phyloP scores from a whole-genome alignment of 139 green algal species.

The Micractinium sp. region DNA sequence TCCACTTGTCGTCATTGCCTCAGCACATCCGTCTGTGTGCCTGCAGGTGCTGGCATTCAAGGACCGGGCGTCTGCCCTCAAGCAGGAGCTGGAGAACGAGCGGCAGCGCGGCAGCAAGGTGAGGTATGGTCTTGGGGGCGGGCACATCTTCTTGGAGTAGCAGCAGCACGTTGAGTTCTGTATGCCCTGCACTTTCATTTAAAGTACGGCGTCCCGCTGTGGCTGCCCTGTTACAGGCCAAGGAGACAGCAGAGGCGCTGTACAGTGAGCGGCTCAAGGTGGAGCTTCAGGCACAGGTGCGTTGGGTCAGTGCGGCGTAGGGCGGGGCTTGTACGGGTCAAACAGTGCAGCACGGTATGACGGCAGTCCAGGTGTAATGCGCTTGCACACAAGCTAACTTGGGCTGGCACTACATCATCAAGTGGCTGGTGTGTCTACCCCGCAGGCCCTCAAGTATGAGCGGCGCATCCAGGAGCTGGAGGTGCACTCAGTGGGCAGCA shows the following conservation, averaged over 20 bases:
- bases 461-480: conserved; percentile 45
- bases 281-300: conserved; percentile 18
- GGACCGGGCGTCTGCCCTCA: neutral
- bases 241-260: neutral
- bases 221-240: neutral
- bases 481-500: neutral
- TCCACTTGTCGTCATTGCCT: no score
- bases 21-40: neutral
- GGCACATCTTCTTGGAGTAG: neutral
- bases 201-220: neutral
- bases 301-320: neutral
- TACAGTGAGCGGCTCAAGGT: conserved; percentile 14
- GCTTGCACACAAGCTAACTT: no score
- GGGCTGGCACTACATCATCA: no score
- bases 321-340: no score
- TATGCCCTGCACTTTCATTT: no score
- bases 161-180: no score
- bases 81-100: conserved; percentile 19
- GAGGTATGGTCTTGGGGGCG: neutral
- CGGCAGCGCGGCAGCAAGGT: neutral
- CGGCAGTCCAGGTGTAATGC: no score
- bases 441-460: conserved; percentile 38
- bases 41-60: conserved; percentile 17
- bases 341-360: no score
- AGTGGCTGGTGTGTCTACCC: neutral